Evolutionary conservation across 345 rosid species (phyloP).

Genomic region (Syzygium oleosum): DNA sequence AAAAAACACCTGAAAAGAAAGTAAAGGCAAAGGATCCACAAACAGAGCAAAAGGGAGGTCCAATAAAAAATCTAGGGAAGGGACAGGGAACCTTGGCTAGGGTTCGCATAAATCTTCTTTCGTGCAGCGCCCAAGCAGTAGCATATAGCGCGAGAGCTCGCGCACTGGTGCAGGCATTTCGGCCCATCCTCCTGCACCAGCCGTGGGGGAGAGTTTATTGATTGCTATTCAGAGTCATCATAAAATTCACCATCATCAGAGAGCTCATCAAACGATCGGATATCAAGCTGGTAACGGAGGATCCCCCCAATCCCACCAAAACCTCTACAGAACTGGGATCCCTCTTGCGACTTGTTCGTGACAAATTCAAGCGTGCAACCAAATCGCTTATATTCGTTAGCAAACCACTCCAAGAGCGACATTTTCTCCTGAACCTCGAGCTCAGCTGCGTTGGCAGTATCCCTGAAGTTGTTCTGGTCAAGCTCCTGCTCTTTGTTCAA

Average conservation of each 20-base stretch:
- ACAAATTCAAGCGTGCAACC: slow-evolving; percentile 64
- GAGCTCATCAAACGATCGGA: slow-evolving; percentile 44
- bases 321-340: slow-evolving; percentile 68
- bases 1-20: neutral
- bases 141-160: slow-evolving; percentile 3
- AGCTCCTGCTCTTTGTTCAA: slow-evolving; percentile 55
- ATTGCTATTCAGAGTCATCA: slow-evolving; percentile 68
- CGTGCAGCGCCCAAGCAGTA: slow-evolving; percentile 3
- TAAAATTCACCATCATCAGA: slow-evolving; percentile 45
- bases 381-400: slow-evolving; percentile 48
- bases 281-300: slow-evolving; percentile 56
- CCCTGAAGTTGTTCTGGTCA: slow-evolving; percentile 37
- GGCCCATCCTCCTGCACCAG: slow-evolving; percentile 41
- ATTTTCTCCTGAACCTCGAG: slow-evolving; percentile 44
- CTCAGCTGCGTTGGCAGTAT: slow-evolving; percentile 27
- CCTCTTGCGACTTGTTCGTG: slow-evolving; percentile 67
- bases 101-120: neutral
- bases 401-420: slow-evolving; percentile 63
- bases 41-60: neutral
- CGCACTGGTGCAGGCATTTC: slow-evolving; percentile 31
- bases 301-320: slow-evolving; percentile 75
- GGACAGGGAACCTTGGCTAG: slow-evolving; percentile 10
- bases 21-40: neutral
- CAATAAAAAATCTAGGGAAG: neutral
- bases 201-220: slow-evolving; percentile 32